These are phyloP conservation scores for Parachaetomium inaequale DNA, from an alignment of 495 filamentous ascomycete species.

Conservation along the genomic window DNA sequence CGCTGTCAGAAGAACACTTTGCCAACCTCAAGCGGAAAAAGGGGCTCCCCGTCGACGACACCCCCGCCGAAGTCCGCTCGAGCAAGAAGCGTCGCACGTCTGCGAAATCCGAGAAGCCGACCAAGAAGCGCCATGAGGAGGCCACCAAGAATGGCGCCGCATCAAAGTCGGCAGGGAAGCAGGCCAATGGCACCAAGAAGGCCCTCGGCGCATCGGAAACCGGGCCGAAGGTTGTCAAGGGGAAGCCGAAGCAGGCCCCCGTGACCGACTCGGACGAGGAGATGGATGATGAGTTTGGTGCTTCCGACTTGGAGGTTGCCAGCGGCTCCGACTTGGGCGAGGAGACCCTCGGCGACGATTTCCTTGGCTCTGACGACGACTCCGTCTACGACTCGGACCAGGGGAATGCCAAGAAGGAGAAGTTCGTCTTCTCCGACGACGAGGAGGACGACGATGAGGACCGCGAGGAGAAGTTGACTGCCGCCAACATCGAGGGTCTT, in stretches of 20 bases:
- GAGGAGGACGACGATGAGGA: constrained; percentile 89
- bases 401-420: constrained; percentile 56
- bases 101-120: constrained; percentile 46
- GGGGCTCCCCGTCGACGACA: constrained; percentile 49
- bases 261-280: constrained; percentile 50
- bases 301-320: constrained; percentile 55
- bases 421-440: constrained; percentile 88
- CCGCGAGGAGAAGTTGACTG: constrained; percentile 85
- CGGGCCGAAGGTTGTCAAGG: constrained; percentile 38
- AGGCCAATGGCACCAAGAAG: constrained; percentile 36
- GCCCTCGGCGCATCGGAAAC: constrained; percentile 30
- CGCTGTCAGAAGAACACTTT: constrained; percentile 75
- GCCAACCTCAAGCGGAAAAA: constrained; percentile 74
- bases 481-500: constrained; percentile 91
- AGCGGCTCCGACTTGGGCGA: constrained; percentile 47
- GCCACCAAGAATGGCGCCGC: constrained; percentile 33
- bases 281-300: constrained; percentile 44
- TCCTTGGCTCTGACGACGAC: constrained; percentile 54
- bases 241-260: constrained; percentile 47
- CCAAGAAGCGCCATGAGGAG: constrained; percentile 33
- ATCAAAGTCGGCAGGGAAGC: constrained; percentile 33
- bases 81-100: constrained; percentile 68
- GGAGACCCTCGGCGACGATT: constrained; percentile 49
- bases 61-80: constrained; percentile 39
- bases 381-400: constrained; percentile 76